Evolutionary conservation across 116 monocot genomes (phyloP).

Genomic region (Phalaenopsis hybrid): DNA sequence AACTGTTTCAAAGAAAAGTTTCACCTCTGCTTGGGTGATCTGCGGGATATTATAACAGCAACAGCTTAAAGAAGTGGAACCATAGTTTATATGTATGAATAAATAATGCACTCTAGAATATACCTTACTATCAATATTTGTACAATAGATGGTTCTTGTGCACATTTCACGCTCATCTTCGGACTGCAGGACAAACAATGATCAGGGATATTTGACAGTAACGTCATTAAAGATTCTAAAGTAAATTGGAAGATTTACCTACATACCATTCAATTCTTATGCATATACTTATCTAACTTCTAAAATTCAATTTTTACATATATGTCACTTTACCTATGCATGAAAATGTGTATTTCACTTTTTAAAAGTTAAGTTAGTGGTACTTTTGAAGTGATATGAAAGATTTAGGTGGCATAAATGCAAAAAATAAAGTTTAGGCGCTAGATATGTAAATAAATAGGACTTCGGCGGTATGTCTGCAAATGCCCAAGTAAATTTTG

Average conservation of each 20-base stretch:
- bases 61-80: not conserved
- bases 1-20: conserved; percentile 62
- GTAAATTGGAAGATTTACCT: too few relatives aligned
- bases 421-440: too few relatives aligned
- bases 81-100: not conserved
- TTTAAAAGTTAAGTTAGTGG: too few relatives aligned
- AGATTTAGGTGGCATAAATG: too few relatives aligned
- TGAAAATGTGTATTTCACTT: too few relatives aligned
- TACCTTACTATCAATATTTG: conserved; percentile 65
- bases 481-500: not conserved
- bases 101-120: not conserved
- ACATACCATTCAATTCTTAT: too few relatives aligned
- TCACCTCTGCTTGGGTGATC: conserved; percentile 60
- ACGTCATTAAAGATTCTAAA: not conserved
- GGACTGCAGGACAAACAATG: conserved; percentile 30
- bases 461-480: too few relatives aligned
- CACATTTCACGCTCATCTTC: conserved; percentile 81
- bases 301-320: too few relatives aligned
- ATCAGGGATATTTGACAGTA: not conserved
- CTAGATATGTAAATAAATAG: too few relatives aligned
- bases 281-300: too few relatives aligned
- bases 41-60: conserved; percentile 9
- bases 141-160: conserved; percentile 66
- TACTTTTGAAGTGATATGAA: too few relatives aligned
- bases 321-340: too few relatives aligned